Evolutionary conservation across 164 flowering plant genomes (phyloP), one percentile per base, ranked within the genome.

Genomic region (Magnolia sinica): DNA sequence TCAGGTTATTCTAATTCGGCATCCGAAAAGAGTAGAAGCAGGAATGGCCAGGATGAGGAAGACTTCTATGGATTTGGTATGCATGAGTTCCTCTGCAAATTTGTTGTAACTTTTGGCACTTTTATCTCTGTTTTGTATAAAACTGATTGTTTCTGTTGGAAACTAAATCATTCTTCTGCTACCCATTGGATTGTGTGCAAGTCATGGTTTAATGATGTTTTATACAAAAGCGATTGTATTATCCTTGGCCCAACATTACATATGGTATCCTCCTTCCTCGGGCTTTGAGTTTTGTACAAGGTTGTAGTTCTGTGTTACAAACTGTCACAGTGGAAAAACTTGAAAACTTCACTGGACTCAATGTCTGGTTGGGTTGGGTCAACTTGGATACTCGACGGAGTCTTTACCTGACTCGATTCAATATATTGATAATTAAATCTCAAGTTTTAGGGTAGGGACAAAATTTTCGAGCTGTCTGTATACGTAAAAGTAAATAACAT

Each of bases 41-140:
- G 75, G 72, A 83, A 72, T 71, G 50, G 76, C 20, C 84, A 85
- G 79, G 89, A 83, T 8, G 93, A 91, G 75, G 98, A 92, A 83
- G 95, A 91, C 11, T 96, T 93, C 82, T 93, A 96, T 80, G 98
- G 98, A 82, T 84, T 96, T 77, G 98, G 99, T 95, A 73, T 22
- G 37, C 19, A 18, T 37, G 50, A 37, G 8, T 70, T 70, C 72
- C 18, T 64, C n/a, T 64, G 24, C 8, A 45, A 13, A 29, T 16
- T 18, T 14, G 50, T 19, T 70, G 10, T 70, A 1, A 7, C 11
- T 49, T 37, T 11, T 51, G 14, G 7, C 29, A 31, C 23, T 9
- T 59, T 73, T 64, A 0, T 58, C 8, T 8, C 67, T 16, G 52
- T 3, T 55, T 52, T 66, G 2, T 64, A 64, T 7, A 29, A 4